Evolutionary conservation across 345 rosid species (phyloP).

Genomic region (Aquilaria sinensis): DNA sequence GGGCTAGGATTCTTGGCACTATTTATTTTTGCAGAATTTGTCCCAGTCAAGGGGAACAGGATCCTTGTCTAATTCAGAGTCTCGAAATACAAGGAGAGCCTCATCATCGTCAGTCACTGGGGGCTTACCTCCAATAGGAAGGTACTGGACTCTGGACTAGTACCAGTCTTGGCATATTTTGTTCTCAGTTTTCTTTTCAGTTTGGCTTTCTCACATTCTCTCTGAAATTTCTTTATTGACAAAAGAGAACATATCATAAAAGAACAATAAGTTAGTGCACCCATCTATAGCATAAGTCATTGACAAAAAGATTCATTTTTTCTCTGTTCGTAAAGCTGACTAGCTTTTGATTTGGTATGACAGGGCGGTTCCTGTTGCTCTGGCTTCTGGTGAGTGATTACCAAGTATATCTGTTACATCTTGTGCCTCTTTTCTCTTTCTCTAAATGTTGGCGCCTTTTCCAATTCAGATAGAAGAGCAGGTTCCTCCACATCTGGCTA

Average conservation of each 20-base stretch:
- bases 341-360: slow-evolving; percentile 11
- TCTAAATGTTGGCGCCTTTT: slow-evolving; percentile 9
- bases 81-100: slow-evolving; percentile 58
- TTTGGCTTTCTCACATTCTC: not conserved
- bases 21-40: slow-evolving; percentile 43
- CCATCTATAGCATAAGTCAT: too few relatives aligned
- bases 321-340: slow-evolving; percentile 8
- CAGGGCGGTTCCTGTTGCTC: slow-evolving; percentile 55
- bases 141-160: slow-evolving; percentile 34
- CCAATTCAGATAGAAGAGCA: slow-evolving; percentile 65
- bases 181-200: not conserved
- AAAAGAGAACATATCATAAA: too few relatives aligned
- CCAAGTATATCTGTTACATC: not conserved
- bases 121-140: slow-evolving; percentile 86
- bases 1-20: not conserved
- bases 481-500: slow-evolving; percentile 69
- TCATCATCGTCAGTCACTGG: slow-evolving; percentile 77
- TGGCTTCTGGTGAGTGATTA: slow-evolving; percentile 60
- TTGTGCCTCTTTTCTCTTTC: slow-evolving; percentile 6
- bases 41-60: slow-evolving; percentile 54
- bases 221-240: not conserved
- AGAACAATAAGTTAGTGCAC: too few relatives aligned
- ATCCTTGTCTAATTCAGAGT: slow-evolving; percentile 47
- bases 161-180: not conserved
- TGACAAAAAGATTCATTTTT: too few relatives aligned